Evolutionary conservation across 1,139 yeast species (phyloP), one percentile per base, ranked within the genome.

Genomic region (Saccharomycopsis hybrid): DNA sequence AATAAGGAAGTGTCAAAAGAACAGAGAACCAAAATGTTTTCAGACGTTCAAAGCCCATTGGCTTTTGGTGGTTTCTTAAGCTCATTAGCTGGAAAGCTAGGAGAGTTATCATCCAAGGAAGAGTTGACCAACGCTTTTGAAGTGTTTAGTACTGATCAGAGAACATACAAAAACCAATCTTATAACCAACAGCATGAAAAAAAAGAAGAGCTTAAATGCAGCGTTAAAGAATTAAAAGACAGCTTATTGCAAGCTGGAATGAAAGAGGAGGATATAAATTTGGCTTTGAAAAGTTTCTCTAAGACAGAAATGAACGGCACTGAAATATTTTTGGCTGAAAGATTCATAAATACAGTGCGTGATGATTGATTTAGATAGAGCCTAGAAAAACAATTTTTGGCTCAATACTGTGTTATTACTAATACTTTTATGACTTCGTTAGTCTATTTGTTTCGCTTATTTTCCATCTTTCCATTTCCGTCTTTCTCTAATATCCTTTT

Each of bases 41-140:
- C 38, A 11, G 30, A 18, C 9, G 51, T 51, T 9, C 55, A 50
- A 30, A 47, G 45, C 35, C 54, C 54, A 5, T 41, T 53, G 28
- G 49, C 54, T 5, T 53, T 53, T 46, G 56, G 54, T n/a, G 52
- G 55, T 11, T 53, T 53, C 41, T 43, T 53, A 11, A 51, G 56
- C 30, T 43, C 44, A 24, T 33, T 53, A 30, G 55, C 56, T 11
- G 46, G 46, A 3, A 47, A 47, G 24, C 30, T 53, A 28, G 54
- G 54, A 3, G 56, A 53, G 5, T 42, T 53, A 24, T 46, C 51
- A 4, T 38, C 28, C n/a, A 46, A 46, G 13, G 53, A 53, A 5
- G 56, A 53, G 36, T 32, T 53, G 5, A 18, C 28, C 9, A 13
- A 41, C 3, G 56, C 56, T 2, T 53, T 53, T 43, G 37, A 41